Evolutionary conservation across 2,329 filamentous ascomycete species (phyloP), one percentile per base, ranked within the genome.

Genomic region (Fusarium dlaminii): DNA sequence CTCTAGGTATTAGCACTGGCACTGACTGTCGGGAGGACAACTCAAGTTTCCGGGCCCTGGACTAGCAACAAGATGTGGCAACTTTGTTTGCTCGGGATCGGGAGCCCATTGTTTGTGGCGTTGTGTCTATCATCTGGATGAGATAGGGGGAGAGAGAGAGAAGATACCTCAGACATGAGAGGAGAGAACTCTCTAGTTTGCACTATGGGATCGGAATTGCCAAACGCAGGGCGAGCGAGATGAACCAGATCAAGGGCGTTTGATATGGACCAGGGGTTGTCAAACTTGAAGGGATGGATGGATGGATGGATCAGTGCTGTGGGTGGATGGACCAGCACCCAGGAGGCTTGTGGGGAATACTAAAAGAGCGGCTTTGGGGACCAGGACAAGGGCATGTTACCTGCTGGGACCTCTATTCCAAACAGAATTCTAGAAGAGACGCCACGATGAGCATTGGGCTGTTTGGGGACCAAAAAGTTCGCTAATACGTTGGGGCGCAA

Each of bases 341-440:
- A 68, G 66, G 66, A 54, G 69, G 48, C 71, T 60, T 77, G 76
- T 78, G 75, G 75, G 73, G 76, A 73, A 63, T 74, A 68, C 66
- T 67, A 73, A 65, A 64, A 42, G 66, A 75, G 72, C 68, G 63
- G 64, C 66, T 74, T 62, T 66, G 55, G 58, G 36, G 32, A 61
- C 75, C 66, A 67, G 70, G 72, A 66, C 71, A 65, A 63, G 66
- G 66, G 71, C 75, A 66, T 70, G 67, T 42, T 56, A 46, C 68
- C 64, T 56, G 24, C 70, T 66, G 63, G 76, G 74, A 52, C 68
- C 64, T 74, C 74, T 71, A 68, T 78, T 78, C 77, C 70, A 78
- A 52, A 65, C 67, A 37, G 66, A 66, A 76, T 78, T 78, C 77
- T 78, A 79, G 77, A 78, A 78, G 69, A 75, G 74, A 37, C 56